Base-by-base conservation (phyloP, 2,329 filamentous ascomycete genomes). In the Orbilia quercus region DNA sequence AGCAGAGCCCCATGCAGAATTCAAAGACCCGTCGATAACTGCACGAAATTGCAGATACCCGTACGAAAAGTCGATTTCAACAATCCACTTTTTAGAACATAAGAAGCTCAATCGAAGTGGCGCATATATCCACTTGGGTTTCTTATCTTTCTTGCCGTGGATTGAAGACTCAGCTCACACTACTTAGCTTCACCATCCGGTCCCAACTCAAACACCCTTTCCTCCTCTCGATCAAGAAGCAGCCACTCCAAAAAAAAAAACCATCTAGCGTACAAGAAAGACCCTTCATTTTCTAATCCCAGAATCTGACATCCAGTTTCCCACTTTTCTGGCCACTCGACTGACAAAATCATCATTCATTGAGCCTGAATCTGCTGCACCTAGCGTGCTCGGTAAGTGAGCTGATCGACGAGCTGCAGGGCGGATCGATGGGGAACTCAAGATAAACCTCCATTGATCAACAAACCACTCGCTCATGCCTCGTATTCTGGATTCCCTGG, bases 361-460 rank as follows among this genome's bases (percentile, higher is more conserved):
- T 57, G 34, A 57, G 53, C 20, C 53, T 44, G 36, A 57, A 28
- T 44, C 11, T 6, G n/a, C 18, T 11, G 20, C 11, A 28, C 11
- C 40, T 23, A 7, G 25, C 34, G 2, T n/a, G n/a, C 18, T 57
- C 34, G 53, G 53, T 57, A 57, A 40, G 53, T 44, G n/a, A 44
- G 18, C 28, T 16, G 36, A 44, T 44, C 53, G 36, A 31, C 38
- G 2, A 6, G 16, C 12, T 16, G 5, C 14, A 16, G 6, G 36
- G 36, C n/a, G 9, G 36, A 40, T 45, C 20, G 5, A 4, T 14
- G 36, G 22, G 9, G 20, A 14, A 16, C 20, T 12, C 2, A 6
- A 20, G 38, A 42, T 57, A 5, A 16, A 45, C 7, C n/a, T 42
- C 53, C 2, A 42, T 57, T 18, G 31, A 20, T 22, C 16, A 9